Evolutionary conservation across 768 basidiomycete species (phyloP).

Genomic region (Psilocybe azurescens): DNA sequence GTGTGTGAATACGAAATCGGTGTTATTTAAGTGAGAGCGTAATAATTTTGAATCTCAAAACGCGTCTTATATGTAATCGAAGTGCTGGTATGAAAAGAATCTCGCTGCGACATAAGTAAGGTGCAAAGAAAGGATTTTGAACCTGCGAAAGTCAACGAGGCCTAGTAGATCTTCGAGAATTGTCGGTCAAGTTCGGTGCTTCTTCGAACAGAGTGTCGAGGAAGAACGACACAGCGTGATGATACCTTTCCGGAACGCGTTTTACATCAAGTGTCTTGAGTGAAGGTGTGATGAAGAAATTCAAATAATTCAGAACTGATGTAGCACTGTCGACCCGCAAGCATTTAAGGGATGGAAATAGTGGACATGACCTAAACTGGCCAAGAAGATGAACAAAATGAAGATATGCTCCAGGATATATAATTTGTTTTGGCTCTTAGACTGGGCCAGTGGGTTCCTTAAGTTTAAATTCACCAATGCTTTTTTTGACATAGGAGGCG

Average conservation of each 20-base stretch:
- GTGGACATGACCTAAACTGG: not conserved
- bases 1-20: no score
- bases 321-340: slow-evolving; percentile 9
- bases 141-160: no score
- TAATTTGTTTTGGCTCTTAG: no score
- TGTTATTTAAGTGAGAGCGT: no score
- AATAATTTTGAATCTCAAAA: no score
- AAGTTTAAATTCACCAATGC: not conserved
- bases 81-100: no score
- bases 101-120: no score
- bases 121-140: no score
- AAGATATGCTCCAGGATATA: not conserved
- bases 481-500: not conserved
- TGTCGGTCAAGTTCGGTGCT: not conserved
- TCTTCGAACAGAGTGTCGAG: slow-evolving; percentile 1
- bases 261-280: slow-evolving; percentile 12
- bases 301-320: slow-evolving; percentile 8
- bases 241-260: not conserved
- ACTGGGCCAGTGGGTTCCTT: not conserved
- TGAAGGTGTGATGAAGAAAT: slow-evolving; percentile 11
- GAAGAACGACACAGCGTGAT: slow-evolving; percentile 10
- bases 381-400: not conserved
- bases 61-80: no score
- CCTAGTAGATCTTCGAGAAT: no score
- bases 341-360: slow-evolving; percentile 15